Evolutionary conservation across 208 protist species (phyloP).

Genomic region (Trypanosoma scelopori): DNA sequence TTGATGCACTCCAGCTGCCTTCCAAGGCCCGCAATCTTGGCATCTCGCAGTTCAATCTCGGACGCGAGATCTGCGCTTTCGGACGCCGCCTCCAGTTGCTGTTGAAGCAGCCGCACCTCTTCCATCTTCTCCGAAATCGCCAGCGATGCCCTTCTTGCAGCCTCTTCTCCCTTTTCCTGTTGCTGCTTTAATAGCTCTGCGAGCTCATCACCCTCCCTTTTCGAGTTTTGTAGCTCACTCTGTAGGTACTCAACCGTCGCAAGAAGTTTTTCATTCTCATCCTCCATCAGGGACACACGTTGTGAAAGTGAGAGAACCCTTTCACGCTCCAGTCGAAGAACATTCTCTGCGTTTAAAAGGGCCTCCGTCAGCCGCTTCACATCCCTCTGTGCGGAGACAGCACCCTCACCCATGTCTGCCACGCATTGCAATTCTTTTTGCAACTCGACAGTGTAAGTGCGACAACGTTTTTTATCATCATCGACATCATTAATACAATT

Average conservation of each 20-base stretch:
- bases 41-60: background rate
- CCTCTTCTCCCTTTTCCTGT: background rate
- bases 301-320: constrained; percentile 1
- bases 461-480: background rate
- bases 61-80: background rate
- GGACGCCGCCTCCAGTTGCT: background rate
- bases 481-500: background rate
- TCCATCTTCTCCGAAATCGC: constrained; percentile 5
- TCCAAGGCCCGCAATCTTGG: constrained; percentile 19
- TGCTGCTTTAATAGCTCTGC: constrained; percentile 1
- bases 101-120: background rate
- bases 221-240: background rate
- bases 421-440: constrained; percentile 8
- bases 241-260: constrained; percentile 1
- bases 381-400: constrained; percentile 1
- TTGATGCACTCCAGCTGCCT: constrained; percentile 15
- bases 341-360: background rate
- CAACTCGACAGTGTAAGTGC: constrained; percentile 1
- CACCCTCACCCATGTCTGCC: background rate
- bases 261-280: constrained; percentile 14
- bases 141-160: background rate
- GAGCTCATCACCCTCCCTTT: background rate
- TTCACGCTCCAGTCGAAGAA: constrained; percentile 5
- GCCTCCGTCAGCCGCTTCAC: background rate
- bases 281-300: background rate